phyloP scores from a whole-genome alignment of 2,329 filamentous ascomycete species.

The Aspergillus fumigatus region DNA sequence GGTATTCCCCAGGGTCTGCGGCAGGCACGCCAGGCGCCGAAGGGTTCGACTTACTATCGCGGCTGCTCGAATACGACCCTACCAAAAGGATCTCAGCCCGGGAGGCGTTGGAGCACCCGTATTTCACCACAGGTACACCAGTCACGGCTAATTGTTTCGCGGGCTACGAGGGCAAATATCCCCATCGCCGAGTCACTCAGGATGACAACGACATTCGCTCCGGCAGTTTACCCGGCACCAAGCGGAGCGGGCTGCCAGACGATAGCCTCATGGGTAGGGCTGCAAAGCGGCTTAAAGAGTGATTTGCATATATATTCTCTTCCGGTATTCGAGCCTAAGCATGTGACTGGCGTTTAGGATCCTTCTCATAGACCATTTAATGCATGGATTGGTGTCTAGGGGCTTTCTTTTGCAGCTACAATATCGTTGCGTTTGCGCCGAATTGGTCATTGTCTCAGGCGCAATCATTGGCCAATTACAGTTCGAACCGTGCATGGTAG shows the following conservation, averaged over 20 bases:
- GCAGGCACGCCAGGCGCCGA: conserved; percentile 63
- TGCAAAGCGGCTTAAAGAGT: conserved; percentile 53
- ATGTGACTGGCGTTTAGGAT: background rate
- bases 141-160: conserved; percentile 85
- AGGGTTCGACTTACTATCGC: conserved; percentile 75
- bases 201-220: conserved; percentile 97
- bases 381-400: background rate
- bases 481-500: too few relatives aligned
- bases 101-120: conserved; percentile 82
- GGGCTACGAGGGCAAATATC: conserved; percentile 82
- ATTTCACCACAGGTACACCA: conserved; percentile 68
- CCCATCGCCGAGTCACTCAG: conserved; percentile 80
- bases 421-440: background rate
- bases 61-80: conserved; percentile 88
- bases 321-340: background rate
- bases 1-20: conserved; percentile 46
- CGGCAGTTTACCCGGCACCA: conserved; percentile 82
- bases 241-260: conserved; percentile 79
- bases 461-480: too few relatives aligned
- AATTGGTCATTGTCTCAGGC: too few relatives aligned
- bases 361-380: background rate
- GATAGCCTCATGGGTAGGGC: conserved; percentile 62
- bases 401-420: background rate
- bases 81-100: conserved; percentile 81
- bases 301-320: conserved; percentile 4